phyloP scores from a whole-genome alignment of 106 monocot genomes.

The Agapanthus africanus region DNA sequence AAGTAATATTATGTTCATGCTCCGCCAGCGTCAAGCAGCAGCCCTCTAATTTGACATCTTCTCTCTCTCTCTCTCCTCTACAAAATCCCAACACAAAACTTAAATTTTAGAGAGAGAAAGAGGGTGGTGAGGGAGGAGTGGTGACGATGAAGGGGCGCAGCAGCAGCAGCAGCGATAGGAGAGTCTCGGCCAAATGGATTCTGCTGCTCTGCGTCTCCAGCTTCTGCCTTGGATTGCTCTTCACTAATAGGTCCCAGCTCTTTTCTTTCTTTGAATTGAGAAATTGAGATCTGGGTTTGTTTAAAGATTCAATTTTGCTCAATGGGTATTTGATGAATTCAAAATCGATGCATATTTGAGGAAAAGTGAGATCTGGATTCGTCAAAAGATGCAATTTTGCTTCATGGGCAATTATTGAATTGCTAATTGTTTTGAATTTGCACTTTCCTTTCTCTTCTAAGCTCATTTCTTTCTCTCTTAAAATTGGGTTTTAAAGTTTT shows the following conservation, averaged over 20 bases:
- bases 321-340: too few species aligned
- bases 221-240: slow-evolving; percentile 63
- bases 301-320: slow-evolving; percentile 9
- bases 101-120: too few species aligned
- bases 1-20: background rate
- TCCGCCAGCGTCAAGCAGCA: slow-evolving; percentile 10
- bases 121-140: too few species aligned
- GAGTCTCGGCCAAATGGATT: slow-evolving; percentile 43
- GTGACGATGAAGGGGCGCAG: slow-evolving; percentile 24
- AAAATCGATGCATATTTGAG: background rate
- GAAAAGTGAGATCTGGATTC: background rate
- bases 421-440: background rate
- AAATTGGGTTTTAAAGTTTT: background rate
- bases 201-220: slow-evolving; percentile 35
- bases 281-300: slow-evolving; percentile 13
- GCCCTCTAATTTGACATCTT: background rate
- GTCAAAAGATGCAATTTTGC: slow-evolving; percentile 5
- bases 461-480: background rate
- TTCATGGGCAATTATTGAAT: background rate
- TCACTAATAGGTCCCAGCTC: slow-evolving; percentile 34
- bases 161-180: slow-evolving; percentile 23
- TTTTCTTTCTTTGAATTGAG: background rate
- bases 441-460: too few species aligned
- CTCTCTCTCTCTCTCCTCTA: background rate
- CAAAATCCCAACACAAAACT: background rate